Conservation (phyloP, 768 basidiomycete genomes). For the Macrolepiota fuliginosa region DNA sequence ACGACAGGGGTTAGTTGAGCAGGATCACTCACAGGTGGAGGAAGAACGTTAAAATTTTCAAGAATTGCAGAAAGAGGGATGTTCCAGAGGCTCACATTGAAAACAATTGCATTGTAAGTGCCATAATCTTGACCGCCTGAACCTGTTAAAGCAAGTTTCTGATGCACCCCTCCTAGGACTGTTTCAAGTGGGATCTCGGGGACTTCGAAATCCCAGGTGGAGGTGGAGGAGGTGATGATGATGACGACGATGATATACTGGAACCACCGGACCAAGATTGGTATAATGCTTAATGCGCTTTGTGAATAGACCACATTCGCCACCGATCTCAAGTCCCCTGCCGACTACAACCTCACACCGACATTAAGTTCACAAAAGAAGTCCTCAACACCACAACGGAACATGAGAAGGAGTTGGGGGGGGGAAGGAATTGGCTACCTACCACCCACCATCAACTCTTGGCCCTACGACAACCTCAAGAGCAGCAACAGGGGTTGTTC, state of each 20-base stretch:
- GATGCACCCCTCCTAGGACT: slow-evolving; percentile 50
- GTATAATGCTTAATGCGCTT: neutral
- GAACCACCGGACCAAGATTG: slow-evolving; percentile 4
- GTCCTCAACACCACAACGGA: too few relatives aligned
- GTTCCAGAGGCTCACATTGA: slow-evolving; percentile 65
- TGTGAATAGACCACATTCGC: too few relatives aligned
- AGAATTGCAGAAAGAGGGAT: slow-evolving; percentile 29
- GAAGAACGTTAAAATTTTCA: slow-evolving; percentile 29
- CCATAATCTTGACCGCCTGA: neutral
- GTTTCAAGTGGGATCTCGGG: slow-evolving; percentile 76
- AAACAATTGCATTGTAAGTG: slow-evolving; percentile 56
- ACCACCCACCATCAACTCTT: too few relatives aligned
- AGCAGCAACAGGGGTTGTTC: too few relatives aligned
- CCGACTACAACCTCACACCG: too few relatives aligned
- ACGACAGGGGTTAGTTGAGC: slow-evolving; percentile 26
- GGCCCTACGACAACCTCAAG: too few relatives aligned
- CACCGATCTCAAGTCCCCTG: too few relatives aligned
- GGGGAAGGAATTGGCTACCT: too few relatives aligned
- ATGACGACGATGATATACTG: slow-evolving; percentile 1
- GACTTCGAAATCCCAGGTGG: slow-evolving; percentile 27
- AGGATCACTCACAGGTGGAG: slow-evolving; percentile 8
- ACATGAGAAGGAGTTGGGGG: too few relatives aligned
- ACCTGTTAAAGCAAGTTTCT: neutral
- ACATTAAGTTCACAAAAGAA: too few relatives aligned
- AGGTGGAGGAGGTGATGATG: neutral